These are phyloP conservation scores for Aristolochia fimbriata DNA, from an alignment of 164 flowering plant species.

Conservation along the genomic window DNA sequence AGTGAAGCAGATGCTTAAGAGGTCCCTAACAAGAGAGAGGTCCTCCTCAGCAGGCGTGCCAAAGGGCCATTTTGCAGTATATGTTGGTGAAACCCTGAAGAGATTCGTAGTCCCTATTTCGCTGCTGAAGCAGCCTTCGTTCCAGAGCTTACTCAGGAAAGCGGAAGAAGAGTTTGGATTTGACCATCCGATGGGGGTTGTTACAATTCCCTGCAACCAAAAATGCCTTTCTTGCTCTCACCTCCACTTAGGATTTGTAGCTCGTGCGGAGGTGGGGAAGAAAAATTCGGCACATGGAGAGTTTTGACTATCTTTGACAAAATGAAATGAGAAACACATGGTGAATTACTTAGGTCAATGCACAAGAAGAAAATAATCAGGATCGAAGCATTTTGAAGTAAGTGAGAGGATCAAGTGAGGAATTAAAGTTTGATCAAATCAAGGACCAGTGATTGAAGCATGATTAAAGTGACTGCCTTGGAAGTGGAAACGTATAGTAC, in stretches of 20 bases:
- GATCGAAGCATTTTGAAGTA: no score
- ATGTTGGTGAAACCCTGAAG: slow-evolving; percentile 6
- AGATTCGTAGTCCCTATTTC: slow-evolving; percentile 7
- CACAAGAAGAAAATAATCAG: no score
- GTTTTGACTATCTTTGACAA: no score
- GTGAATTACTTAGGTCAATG: no score
- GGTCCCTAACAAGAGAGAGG: not conserved
- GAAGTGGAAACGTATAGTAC: no score
- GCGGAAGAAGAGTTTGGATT: slow-evolving; percentile 12
- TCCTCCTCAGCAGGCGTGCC: not conserved
- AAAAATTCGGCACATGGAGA: no score
- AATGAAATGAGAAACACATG: no score
- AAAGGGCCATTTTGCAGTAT: slow-evolving; percentile 7
- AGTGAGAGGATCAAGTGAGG: no score
- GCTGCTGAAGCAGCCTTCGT: slow-evolving; percentile 1
- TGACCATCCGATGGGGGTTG: slow-evolving; percentile 7
- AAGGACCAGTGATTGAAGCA: no score
- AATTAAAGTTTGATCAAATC: no score
- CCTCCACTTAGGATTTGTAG: not conserved
- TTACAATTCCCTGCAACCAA: slow-evolving; percentile 7
- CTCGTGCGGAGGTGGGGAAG: no score
- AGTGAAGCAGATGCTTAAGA: slow-evolving; percentile 7
- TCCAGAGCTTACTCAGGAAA: slow-evolving; percentile 1
- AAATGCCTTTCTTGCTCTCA: slow-evolving; percentile 1
- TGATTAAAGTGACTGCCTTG: no score